A percentile compares a stretch with the other conserved stretches of the same genome.
Evolutionary conservation across 805 yeast genomes (phyloP).

Genomic region (Candida broadrunensis): DNA sequence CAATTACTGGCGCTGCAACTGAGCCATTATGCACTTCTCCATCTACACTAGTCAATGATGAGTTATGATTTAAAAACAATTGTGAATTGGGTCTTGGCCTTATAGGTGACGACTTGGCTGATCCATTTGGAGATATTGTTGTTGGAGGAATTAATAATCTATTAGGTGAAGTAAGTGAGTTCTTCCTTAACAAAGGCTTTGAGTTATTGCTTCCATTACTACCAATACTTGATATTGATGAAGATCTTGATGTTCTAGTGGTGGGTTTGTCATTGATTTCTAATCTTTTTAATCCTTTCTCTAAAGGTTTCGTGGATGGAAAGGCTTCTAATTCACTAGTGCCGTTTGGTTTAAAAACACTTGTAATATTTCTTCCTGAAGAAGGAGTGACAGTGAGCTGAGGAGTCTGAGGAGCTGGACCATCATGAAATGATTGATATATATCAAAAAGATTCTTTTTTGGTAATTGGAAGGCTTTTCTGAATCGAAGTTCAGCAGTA

Average conservation of each 20-base stretch:
- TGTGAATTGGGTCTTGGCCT: conserved; percentile 22
- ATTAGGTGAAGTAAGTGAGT: conserved; percentile 16
- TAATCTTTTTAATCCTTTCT: conserved; percentile 12
- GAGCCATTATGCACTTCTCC: background rate
- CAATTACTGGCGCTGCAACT: background rate
- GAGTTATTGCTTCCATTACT: conserved; percentile 12
- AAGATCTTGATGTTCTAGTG: conserved; percentile 21
- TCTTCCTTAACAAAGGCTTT: conserved; percentile 11
- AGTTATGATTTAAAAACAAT: conserved; percentile 19
- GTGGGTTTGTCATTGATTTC: conserved; percentile 11
- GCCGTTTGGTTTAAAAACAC: background rate
- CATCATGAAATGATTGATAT: conserved; percentile 5
- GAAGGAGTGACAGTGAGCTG: background rate
- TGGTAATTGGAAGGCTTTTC: conserved; percentile 33
- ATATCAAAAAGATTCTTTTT: conserved; percentile 15
- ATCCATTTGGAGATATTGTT: background rate
- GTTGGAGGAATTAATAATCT: conserved; percentile 11
- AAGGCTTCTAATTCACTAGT: conserved; percentile 4
- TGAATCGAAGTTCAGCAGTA: conserved; percentile 37
- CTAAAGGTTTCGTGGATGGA: conserved; percentile 6
- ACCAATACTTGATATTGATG: conserved; percentile 23
- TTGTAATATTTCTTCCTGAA: background rate
- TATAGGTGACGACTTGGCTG: conserved; percentile 1
- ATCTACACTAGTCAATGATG: conserved; percentile 8
- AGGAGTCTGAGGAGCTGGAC: background rate